Evolutionary conservation across 2,329 filamentous ascomycete species (phyloP).

Genomic region (Huntiella bhutanensis): DNA sequence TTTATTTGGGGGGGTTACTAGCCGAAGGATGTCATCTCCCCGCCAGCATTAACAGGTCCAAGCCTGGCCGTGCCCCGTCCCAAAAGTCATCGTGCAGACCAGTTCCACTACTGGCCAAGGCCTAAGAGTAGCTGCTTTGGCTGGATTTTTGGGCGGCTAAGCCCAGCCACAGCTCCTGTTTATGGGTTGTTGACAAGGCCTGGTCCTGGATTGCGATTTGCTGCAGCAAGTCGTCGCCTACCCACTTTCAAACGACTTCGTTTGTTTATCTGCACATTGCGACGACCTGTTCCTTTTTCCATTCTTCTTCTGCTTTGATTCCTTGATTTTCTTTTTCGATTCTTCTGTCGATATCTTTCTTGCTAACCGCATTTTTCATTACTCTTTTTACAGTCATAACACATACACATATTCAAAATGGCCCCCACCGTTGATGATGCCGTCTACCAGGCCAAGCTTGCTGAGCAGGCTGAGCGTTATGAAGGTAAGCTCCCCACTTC

Average conservation of each 20-base stretch:
- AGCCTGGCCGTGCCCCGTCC: constrained; percentile 3
- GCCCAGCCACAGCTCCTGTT: background rate
- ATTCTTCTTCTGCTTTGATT: background rate
- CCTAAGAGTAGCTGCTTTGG: background rate
- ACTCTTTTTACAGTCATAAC: constrained; percentile 6
- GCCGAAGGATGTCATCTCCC: constrained; percentile 1
- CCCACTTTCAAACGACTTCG: background rate
- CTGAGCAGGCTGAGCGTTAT: constrained; percentile 99
- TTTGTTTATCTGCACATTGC: background rate
- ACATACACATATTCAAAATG: constrained; percentile 38
- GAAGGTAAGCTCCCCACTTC: constrained; percentile 46
- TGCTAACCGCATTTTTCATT: background rate
- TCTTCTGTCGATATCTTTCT: background rate
- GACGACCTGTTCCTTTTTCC: no score
- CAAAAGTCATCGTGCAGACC: background rate
- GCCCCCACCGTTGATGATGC: constrained; percentile 58
- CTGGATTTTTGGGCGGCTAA: background rate
- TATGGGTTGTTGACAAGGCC: background rate
- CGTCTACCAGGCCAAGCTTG: constrained; percentile 98
- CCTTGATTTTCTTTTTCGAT: background rate
- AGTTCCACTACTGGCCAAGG: background rate
- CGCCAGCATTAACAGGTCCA: constrained; percentile 8
- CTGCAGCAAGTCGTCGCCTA: background rate
- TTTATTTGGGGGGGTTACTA: no score
- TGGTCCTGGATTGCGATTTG: background rate